Evolutionary conservation across 805 yeast species (phyloP).

Genomic region (Saccharomycodes ludwigii): DNA sequence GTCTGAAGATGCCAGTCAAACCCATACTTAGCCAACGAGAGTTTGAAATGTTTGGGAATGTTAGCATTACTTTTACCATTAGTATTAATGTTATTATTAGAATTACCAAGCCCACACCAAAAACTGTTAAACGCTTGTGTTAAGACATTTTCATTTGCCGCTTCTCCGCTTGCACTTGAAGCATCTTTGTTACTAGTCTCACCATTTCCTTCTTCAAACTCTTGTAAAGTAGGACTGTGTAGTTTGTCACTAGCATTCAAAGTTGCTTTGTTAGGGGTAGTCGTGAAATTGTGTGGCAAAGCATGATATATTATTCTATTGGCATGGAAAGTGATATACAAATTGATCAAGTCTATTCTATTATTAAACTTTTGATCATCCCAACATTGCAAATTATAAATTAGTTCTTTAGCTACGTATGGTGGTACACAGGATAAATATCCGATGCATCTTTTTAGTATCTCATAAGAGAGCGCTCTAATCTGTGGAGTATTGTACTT

Average conservation of each 20-base stretch:
- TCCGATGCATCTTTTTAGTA: constrained; percentile 60
- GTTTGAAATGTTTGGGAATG: constrained; percentile 10
- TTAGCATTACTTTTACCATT: too few relatives aligned
- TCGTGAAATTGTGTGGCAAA: too few relatives aligned
- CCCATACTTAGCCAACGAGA: constrained; percentile 38
- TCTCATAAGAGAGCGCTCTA: constrained; percentile 48
- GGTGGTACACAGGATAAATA: constrained; percentile 34
- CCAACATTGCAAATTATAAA: constrained; percentile 10
- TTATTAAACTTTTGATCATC: constrained; percentile 31
- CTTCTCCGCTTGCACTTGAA: too few relatives aligned
- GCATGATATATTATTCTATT: constrained; percentile 31
- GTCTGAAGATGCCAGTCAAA: constrained; percentile 72
- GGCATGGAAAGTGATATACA: constrained; percentile 69
- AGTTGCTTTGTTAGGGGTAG: too few relatives aligned
- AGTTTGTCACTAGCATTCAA: too few relatives aligned
- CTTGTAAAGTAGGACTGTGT: too few relatives aligned
- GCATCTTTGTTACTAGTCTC: too few relatives aligned
- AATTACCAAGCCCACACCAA: too few relatives aligned
- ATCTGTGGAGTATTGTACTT: constrained; percentile 36
- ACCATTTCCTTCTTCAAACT: too few relatives aligned
- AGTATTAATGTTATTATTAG: too few relatives aligned
- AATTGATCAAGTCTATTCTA: constrained; percentile 57
- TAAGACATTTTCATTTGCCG: too few relatives aligned
- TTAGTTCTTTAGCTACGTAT: constrained; percentile 3
- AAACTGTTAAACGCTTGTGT: too few relatives aligned